Evolutionary conservation across 2,329 filamentous ascomycete species (phyloP), one percentile per base, ranked within the genome.

Genomic region (Elsinoe perseae): DNA sequence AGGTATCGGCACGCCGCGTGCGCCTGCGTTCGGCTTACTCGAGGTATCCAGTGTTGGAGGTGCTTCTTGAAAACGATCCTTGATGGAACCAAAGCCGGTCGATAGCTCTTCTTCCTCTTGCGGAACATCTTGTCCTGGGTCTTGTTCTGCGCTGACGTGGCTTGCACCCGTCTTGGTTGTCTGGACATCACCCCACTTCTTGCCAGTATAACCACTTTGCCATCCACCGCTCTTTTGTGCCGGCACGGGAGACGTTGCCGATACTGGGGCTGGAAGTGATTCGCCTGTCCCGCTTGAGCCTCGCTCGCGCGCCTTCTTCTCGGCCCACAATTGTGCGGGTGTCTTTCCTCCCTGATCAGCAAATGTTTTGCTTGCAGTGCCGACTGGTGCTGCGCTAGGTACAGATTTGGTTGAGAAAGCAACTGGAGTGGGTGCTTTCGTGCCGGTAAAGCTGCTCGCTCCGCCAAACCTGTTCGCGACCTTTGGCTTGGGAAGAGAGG

Each of bases 301-400:
- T 57, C 85, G 80, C 69, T 93, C 84, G 59, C 84, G 85, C 34
- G 88, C 92, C 76, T 97, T 97, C 76, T 91, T 95, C 76, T 98
- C 93, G 0, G 92, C 92, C 93, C 93, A 98, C 32, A 95, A 75
- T 71, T 98, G 93, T 27, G 93, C 91, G 5, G 93, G 93, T 4
- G 93, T 97, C 77, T 97, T 98, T 60, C 93, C 93, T 61, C 87
- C 91, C 70, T 95, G 78, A 63, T 96, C 91, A 14, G 93, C 93
- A 75, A 97, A 98, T 0, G 90, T 95, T 66, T 89, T 85, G 73
- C 89, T 95, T 34, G 91, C 90, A 61, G 83, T 80, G 23, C 89
- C 90, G 23, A 95, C 79, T 4, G 86, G 83, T 2, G 81, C 76
- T 18, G 83, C 73, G 21, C 81, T 69, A 25, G 82, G 75, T 7